Evolutionary conservation across 768 basidiomycete species (phyloP), one percentile per base, ranked within the genome.

Genomic region (Gyrodon lividus): DNA sequence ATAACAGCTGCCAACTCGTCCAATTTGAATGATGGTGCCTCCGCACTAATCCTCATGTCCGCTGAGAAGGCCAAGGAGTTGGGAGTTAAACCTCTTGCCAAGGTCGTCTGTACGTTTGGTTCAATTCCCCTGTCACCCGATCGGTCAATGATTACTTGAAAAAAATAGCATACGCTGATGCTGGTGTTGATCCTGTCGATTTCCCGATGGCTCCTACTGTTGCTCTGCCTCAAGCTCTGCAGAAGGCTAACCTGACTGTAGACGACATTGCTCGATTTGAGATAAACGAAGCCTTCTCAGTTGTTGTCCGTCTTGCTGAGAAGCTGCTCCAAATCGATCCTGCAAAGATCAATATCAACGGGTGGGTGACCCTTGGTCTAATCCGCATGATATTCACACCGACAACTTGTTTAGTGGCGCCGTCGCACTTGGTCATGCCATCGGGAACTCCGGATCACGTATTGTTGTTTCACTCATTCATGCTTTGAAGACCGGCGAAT

Each of bases 1-100:
- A 92, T 99, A 74, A 99, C 97, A 17, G 88, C 97, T 51, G 97
- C 97, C 57, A 99, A 99, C 75, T 92, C 97, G 5, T 95, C 92
- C 16, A 89, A 82, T 55, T 70, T 99, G 62, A 97, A 93, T 69
- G 97, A 99, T 66, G 97, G 97, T 65, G 97, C 96, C 20, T 93
- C 91, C 14, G 97, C 97, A 3, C 74, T 98, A 58, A 89, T 99
- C 52, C 79, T 99, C 61, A 96, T 93, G 82, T 94, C 93, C 13
- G 88, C 91, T 40, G 88, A 88, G 54, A 96, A 92, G 72, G 93
- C 94, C 35, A 79, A 88, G 69, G 92, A 94, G 68, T 83, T 96
- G 46, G 92, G 93, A 47, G 66, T 94, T 55, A 92, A 86, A 66
- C 97, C 97, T 26, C 73, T 98, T n/a, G 97, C 97, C 45, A 92